Percentiles rank a stretch among this genome's conserved stretches.
These are phyloP conservation scores for Epichloe hybrida DNA, from an alignment of 2,329 filamentous ascomycete genomes.

Conservation along the genomic window DNA sequence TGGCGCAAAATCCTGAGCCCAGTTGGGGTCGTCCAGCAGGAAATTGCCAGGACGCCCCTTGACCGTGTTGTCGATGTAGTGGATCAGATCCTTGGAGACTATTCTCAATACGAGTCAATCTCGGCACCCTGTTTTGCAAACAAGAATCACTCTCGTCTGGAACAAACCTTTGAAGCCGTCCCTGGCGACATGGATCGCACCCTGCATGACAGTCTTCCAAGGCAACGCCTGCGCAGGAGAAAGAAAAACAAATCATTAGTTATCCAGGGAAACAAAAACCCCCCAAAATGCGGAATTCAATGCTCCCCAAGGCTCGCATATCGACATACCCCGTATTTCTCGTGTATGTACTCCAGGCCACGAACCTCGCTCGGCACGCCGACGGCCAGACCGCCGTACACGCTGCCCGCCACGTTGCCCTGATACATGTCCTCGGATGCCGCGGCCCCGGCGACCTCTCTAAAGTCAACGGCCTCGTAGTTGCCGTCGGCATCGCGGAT, in stretches of 20 bases:
- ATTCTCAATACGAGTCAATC: background rate
- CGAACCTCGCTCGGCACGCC: conserved; percentile 63
- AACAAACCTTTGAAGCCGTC: conserved; percentile 47
- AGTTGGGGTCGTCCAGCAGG: conserved; percentile 59
- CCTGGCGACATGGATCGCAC: conserved; percentile 60
- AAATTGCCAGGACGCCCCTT: conserved; percentile 36
- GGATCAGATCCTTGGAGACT: conserved; percentile 60
- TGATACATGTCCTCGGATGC: conserved; percentile 77
- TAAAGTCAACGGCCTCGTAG: conserved; percentile 81
- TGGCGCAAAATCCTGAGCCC: conserved; percentile 81
- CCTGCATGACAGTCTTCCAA: conserved; percentile 59
- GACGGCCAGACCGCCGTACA: conserved; percentile 59
- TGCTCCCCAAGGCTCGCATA: too few species aligned
- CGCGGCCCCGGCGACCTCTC: conserved; percentile 74
- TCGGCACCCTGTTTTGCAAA: background rate
- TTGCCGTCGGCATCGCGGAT: conserved; percentile 58
- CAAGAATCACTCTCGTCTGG: background rate
- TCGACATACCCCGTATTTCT: conserved; percentile 46
- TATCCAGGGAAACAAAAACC: background rate
- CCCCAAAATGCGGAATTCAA: too few species aligned
- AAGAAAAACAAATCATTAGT: background rate
- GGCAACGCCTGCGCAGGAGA: conserved; percentile 32
- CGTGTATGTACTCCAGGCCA: conserved; percentile 67
- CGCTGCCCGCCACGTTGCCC: conserved; percentile 51
- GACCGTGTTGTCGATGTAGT: conserved; percentile 50